Percentiles rank a stretch among this genome's conserved stretches.
Conservation (phyloP, 176 grass and related monocot genomes). For the Guadua angustifolia region DNA sequence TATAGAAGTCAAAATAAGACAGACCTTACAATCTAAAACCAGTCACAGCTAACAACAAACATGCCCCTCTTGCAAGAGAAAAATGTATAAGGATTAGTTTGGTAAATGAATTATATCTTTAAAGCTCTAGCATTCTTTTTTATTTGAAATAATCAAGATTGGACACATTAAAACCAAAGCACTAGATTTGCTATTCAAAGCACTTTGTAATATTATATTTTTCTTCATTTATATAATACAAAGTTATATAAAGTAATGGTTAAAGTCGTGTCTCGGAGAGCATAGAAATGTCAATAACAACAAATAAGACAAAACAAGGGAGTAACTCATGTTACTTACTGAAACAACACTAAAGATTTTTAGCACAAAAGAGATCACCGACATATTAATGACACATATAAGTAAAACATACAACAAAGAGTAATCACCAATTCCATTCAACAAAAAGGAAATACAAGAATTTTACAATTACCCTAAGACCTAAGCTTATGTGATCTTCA, state of each 20-base stretch:
- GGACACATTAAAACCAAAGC: not conserved
- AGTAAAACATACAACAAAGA: no score
- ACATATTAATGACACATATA: no score
- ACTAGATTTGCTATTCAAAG: not conserved
- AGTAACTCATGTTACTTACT: no score
- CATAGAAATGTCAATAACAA: not conserved
- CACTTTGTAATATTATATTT: not conserved
- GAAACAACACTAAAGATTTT: no score
- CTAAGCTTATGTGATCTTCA: no score
- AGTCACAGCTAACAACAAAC: not conserved
- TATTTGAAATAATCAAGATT: not conserved
- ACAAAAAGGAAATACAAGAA: no score
- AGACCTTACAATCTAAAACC: not conserved
- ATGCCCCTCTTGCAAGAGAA: not conserved
- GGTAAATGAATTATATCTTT: not conserved
- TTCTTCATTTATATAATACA: not conserved
- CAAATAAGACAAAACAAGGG: no score
- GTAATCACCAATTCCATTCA: no score
- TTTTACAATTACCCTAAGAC: no score
- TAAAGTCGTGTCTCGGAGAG: fast-evolving
- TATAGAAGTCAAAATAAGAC: not conserved
- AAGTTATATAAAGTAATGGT: not conserved
- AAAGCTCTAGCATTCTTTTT: not conserved
- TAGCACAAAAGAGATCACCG: no score
- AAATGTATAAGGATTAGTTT: not conserved